These are phyloP conservation scores for Mycena amicta DNA, from an alignment of 768 basidiomycete species.

Conservation along the genomic window DNA sequence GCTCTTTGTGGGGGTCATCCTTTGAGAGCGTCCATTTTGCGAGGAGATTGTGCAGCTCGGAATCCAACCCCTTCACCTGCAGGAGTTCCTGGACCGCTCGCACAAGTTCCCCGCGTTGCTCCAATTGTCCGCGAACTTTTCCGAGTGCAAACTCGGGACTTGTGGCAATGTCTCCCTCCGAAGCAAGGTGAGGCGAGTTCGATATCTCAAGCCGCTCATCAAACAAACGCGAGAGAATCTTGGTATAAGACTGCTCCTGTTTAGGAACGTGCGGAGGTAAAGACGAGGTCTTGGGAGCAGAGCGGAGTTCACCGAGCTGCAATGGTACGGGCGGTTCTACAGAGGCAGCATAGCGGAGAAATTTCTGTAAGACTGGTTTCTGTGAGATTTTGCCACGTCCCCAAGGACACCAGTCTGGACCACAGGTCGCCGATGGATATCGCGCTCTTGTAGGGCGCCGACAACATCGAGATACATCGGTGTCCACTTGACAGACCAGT, in stretches of 20 bases:
- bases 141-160: conserved; percentile 96
- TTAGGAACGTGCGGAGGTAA: conserved; percentile 71
- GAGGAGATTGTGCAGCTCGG: conserved; percentile 69
- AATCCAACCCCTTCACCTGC: conserved; percentile 46
- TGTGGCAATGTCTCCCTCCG: conserved; percentile 77
- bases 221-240: conserved; percentile 83
- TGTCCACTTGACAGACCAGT: conserved; percentile 84
- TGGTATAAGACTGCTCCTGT: conserved; percentile 91
- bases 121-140: conserved; percentile 80
- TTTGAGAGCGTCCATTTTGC: conserved; percentile 80
- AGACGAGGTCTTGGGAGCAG: conserved; percentile 28
- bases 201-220: conserved; percentile 76
- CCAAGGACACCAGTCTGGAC: conserved; percentile 71
- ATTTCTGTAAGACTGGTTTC: no score
- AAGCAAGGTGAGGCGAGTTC: conserved; percentile 74
- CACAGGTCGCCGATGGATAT: conserved; percentile 47
- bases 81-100: conserved; percentile 67
- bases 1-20: conserved; percentile 70
- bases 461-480: conserved; percentile 85
- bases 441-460: conserved; percentile 65
- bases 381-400: conserved; percentile 39
- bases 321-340: conserved; percentile 53
- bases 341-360: no score
- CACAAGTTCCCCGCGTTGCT: conserved; percentile 71
- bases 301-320: conserved; percentile 45